Conservation (phyloP, 257 asterid species). For the Oldenlandia corymbosa region DNA sequence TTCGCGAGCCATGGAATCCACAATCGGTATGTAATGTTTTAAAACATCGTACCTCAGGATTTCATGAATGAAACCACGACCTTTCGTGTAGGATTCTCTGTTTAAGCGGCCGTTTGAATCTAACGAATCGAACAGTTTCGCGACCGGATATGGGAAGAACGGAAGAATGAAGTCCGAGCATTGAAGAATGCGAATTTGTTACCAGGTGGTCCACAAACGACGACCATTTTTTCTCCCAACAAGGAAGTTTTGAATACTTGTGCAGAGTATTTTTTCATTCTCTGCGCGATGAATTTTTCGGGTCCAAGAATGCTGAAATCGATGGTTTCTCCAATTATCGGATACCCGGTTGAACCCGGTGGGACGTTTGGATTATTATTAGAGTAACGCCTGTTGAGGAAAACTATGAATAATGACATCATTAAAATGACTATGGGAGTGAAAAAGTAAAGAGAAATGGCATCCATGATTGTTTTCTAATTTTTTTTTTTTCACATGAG, state of each 20-base stretch:
- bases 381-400: neutral
- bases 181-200: no score
- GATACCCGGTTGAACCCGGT: conserved; percentile 22
- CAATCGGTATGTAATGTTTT: neutral
- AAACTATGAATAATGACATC: neutral
- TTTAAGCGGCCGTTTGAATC: neutral
- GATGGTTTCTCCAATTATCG: conserved; percentile 22
- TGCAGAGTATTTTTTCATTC: no score
- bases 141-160: conserved; percentile 15
- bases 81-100: neutral
- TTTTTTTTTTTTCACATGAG: no score
- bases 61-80: neutral
- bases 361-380: conserved; percentile 10
- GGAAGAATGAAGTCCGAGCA: conserved; percentile 8
- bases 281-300: no score
- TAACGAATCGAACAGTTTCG: conserved; percentile 4
- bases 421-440: no score
- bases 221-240: no score
- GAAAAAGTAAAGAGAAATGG: no score
- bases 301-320: neutral
- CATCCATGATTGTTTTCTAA: no score
- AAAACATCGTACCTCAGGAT: neutral
- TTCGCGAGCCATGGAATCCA: neutral
- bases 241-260: no score
- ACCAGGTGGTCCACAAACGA: no score